Evolutionary conservation across 1,284 basidiomycete genomes (phyloP).

Genomic region (Xerocomus tenax): DNA sequence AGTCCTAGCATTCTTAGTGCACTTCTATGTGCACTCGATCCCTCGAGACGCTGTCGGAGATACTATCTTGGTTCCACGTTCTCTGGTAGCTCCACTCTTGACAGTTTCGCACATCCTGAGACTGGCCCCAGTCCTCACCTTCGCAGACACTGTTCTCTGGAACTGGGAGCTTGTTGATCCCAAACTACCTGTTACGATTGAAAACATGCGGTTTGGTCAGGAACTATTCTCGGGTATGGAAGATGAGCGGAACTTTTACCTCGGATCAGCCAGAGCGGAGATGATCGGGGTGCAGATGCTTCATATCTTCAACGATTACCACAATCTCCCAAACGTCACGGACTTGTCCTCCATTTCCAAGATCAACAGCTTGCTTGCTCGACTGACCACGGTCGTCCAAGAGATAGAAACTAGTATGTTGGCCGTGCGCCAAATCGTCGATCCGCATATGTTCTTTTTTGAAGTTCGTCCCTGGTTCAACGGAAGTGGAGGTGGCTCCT

Average conservation of each 20-base stretch:
- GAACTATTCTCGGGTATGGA: conserved; percentile 79
- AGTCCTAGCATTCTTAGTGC: conserved; percentile 81
- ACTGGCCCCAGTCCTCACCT: conserved; percentile 89
- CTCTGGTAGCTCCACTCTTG: conserved; percentile 76
- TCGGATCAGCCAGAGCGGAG: conserved; percentile 79
- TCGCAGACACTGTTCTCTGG: conserved; percentile 94
- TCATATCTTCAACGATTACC: conserved; percentile 78
- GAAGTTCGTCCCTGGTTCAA: conserved; percentile 89
- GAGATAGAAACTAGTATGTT: conserved; percentile 64
- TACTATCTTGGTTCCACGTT: conserved; percentile 56
- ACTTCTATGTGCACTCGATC: conserved; percentile 83
- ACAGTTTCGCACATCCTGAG: conserved; percentile 69
- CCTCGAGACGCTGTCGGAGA: conserved; percentile 38
- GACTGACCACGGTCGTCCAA: conserved; percentile 65
- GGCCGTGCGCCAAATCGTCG: conserved; percentile 65
- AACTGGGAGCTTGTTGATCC: conserved; percentile 70
- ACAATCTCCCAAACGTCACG: conserved; percentile 60
- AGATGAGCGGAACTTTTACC: conserved; percentile 84
- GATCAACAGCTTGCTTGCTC: conserved; percentile 65
- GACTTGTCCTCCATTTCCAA: conserved; percentile 66
- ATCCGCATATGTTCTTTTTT: conserved; percentile 88
- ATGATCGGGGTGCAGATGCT: conserved; percentile 81
- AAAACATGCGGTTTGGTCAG: conserved; percentile 54
- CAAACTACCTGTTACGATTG: conserved; percentile 44
- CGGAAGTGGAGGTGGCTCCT: conserved; percentile 60